A percentile compares a stretch with the other conserved stretches of the same genome.
phyloP scores from a whole-genome alignment of 2,329 filamentous ascomycete genomes.

The Dothistroma pini region DNA sequence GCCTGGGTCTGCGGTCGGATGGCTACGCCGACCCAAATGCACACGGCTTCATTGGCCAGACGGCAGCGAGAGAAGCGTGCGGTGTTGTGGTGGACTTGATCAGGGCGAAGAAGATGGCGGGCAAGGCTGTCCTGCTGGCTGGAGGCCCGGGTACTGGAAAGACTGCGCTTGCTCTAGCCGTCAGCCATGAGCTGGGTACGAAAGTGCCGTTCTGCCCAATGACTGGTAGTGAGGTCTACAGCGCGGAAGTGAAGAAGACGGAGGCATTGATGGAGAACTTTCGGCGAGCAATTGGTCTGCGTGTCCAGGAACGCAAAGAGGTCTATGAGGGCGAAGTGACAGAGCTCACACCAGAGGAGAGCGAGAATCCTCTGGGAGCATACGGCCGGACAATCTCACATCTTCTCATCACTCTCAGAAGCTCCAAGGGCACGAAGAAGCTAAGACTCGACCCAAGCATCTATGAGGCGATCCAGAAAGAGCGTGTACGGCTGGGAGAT shows the following conservation, averaged over 20 bases:
- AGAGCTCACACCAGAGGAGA: slow-evolving; percentile 94
- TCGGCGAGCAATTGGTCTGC: slow-evolving; percentile 88
- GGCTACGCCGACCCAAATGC: slow-evolving; percentile 76
- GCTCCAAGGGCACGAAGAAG: slow-evolving; percentile 96
- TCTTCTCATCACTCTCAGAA: slow-evolving; percentile 89
- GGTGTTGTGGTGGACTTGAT: slow-evolving; percentile 96
- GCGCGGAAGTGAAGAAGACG: slow-evolving; percentile 98
- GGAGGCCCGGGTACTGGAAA: slow-evolving; percentile 96
- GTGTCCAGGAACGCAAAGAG: slow-evolving; percentile 98
- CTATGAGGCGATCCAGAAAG: slow-evolving; percentile 98
- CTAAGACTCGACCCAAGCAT: slow-evolving; percentile 94
- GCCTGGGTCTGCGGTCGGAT: slow-evolving; percentile 80
- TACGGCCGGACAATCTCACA: slow-evolving; percentile 98
- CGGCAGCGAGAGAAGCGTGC: slow-evolving; percentile 86
- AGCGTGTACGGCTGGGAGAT: slow-evolving; percentile 91
- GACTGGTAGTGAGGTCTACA: slow-evolving; percentile 97
- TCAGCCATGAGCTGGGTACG: slow-evolving; percentile 94
- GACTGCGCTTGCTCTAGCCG: slow-evolving; percentile 89
- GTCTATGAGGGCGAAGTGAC: slow-evolving; percentile 99
- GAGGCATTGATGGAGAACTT: slow-evolving; percentile 99
- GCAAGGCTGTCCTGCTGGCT: slow-evolving; percentile 85
- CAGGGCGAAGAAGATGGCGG: slow-evolving; percentile 95
- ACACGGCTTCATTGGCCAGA: slow-evolving; percentile 86
- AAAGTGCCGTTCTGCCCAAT: slow-evolving; percentile 99
- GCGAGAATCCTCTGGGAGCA: slow-evolving; percentile 92